Evolutionary conservation across 2,329 filamentous ascomycete species (phyloP), one percentile per base, ranked within the genome.

Genomic region (Lecanicillium sp.): DNA sequence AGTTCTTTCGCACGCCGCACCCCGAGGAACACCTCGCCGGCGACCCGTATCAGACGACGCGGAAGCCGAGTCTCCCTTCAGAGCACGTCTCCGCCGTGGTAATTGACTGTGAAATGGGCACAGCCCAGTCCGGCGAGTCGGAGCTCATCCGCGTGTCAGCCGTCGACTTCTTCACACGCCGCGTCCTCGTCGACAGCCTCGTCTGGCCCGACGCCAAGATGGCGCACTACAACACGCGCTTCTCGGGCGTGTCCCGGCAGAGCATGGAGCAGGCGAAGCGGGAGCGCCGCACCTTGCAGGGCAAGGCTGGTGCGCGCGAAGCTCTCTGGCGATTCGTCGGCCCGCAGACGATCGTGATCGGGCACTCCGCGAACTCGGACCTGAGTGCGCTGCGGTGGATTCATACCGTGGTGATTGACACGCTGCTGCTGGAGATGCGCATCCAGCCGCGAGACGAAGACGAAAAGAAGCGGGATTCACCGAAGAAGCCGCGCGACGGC

Each of bases 91-190:
- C 14, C 21, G 63, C 57, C 2, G 67, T 79, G 3, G 73, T 69
- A 0, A 60, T 81, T 3, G 75, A 79, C 51, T 79, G 77, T 52
- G 76, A 80, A 53, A 79, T 79, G 74, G 75, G 76, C 14, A 67
- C 63, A 0, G 62, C 70, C 2, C 53, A 55, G 8, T 61, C 60
- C 5, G 68, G 70, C 6, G 73, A 79, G 9, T 58, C 61, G 0
- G 75, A 79, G 51, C 60, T 80, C 7, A 76, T 81, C 49, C 73
- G 75, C 3, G 35, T 81, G 1, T 72, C 71, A 0, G 56, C 70
- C 2, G 56, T 80, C 21, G 76, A 79, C 56, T 76, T 73, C 55
- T 76, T 78, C 55, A 68, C 70, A 1, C 65, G 68, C 3, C 56
- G 67, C 12, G 55, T 72, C 10, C 67, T 81, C 1, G 57, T 81